Conservation (phyloP, 768 basidiomycete genomes). For the Multifurca ochricompacta region DNA sequence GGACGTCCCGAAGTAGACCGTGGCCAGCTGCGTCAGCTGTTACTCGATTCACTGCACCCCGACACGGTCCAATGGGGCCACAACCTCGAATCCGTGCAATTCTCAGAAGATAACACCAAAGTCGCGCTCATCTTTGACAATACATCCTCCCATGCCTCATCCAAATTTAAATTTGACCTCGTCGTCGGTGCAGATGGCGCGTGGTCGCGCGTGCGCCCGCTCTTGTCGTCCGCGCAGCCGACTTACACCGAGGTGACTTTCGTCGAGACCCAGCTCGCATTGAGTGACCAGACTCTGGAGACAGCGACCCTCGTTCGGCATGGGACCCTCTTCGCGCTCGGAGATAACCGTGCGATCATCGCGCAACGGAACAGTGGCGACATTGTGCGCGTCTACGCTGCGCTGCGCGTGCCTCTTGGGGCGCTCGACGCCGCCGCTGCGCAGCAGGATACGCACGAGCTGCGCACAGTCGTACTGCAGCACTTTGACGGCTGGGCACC, state of each 20-base stretch:
- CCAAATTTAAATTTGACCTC: slow-evolving; percentile 16
- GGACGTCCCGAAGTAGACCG: slow-evolving; percentile 11
- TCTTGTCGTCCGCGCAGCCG: slow-evolving; percentile 28
- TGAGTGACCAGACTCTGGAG: slow-evolving; percentile 18
- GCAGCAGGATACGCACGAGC: background rate
- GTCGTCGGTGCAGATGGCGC: slow-evolving; percentile 36
- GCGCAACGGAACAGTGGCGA: slow-evolving; percentile 30
- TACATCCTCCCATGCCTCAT: background rate
- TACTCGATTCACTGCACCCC: slow-evolving; percentile 6
- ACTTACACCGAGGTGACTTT: slow-evolving; percentile 28
- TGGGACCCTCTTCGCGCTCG: slow-evolving; percentile 27
- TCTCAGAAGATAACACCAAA: background rate
- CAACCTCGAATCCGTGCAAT: background rate
- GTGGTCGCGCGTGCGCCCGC: slow-evolving; percentile 32
- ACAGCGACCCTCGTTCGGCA: slow-evolving; percentile 23
- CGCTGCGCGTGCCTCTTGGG: slow-evolving; percentile 3
- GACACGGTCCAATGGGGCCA: slow-evolving; percentile 4
- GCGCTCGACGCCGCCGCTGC: background rate
- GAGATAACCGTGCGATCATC: slow-evolving; percentile 25
- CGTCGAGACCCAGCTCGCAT: slow-evolving; percentile 22
- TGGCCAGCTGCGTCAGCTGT: slow-evolving; percentile 7
- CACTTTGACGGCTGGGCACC: slow-evolving; percentile 5
- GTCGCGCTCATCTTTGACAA: background rate
- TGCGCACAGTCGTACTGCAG: background rate
- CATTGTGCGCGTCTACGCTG: slow-evolving; percentile 8